Percentiles rank a stretch among this genome's conserved stretches.
Conservation (phyloP, 1,284 basidiomycete species). For the Marasmius sp. region DNA sequence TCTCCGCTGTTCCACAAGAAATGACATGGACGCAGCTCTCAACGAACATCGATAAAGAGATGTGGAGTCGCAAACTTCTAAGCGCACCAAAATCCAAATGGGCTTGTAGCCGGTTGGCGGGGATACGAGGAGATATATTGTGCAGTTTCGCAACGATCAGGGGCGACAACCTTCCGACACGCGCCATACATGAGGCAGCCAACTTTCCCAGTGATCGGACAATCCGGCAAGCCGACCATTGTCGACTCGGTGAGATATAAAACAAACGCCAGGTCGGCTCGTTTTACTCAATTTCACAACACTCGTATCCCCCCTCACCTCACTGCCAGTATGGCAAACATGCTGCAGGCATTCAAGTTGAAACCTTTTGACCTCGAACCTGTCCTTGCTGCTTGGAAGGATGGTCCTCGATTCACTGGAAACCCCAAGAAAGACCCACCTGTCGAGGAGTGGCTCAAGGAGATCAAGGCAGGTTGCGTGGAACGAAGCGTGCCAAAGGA, state of each 20-base stretch:
- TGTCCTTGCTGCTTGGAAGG: slow-evolving; percentile 58
- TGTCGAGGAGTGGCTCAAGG: slow-evolving; percentile 67
- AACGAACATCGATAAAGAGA: not conserved
- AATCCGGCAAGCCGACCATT: not conserved
- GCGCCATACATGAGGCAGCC: not conserved
- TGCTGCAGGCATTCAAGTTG: slow-evolving; percentile 74
- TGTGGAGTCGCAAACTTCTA: not conserved
- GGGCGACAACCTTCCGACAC: not conserved
- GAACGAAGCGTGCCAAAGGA: slow-evolving; percentile 70
- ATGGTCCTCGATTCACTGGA: slow-evolving; percentile 64
- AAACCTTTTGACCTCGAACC: slow-evolving; percentile 72
- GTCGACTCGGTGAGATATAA: too few species aligned
- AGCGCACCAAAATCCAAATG: not conserved
- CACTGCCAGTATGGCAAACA: slow-evolving; percentile 19
- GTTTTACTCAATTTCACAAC: not conserved
- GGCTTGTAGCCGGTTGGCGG: too few species aligned
- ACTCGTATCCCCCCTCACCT: not conserved
- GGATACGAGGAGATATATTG: too few species aligned
- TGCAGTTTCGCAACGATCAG: too few species aligned
- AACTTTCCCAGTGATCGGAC: not conserved
- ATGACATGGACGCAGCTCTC: not conserved
- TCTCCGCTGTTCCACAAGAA: not conserved
- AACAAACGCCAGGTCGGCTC: not conserved
- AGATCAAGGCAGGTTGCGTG: slow-evolving; percentile 65
- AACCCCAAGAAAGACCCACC: slow-evolving; percentile 64